Base-by-base conservation (phyloP, 345 rosid species). In the Turritis glabra region DNA sequence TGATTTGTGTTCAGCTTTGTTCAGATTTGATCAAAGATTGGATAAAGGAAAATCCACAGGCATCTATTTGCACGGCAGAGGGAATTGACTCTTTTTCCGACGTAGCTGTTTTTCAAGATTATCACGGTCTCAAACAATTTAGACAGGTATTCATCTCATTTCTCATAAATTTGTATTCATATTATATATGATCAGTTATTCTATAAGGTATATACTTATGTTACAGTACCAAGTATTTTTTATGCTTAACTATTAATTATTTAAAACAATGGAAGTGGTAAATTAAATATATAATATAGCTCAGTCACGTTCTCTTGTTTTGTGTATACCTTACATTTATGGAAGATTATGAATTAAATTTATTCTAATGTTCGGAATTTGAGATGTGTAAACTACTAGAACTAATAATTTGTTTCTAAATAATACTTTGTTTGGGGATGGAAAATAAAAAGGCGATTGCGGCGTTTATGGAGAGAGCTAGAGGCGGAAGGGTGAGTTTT, bases 51-150 rank as follows among this genome's bases (percentile, higher is more conserved):
- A 81, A 90, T 71, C 96, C 93, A 7, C 21, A 72, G 0, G 93
- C 95, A 55, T 90, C 98, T 75, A 89, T 93, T 40, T 93, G 98
- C 79, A 90, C 88, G 2, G 27, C 79, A 5, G 89, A 84, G 53
- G 96, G 97, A 14, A 66, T 80, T 59, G 72, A 80, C 8, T 22
- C 52, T 57, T 89, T 93, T 84, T 83, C 76, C 67, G 86, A 89
- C 60, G 72, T 86, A 0, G 93, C 98, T n/a, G 80, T 22, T 67
- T 93, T 82, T 62, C 98, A 93, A 75, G 96, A 93, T 56, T 93
- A 93, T 72, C 95, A 90, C 19, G 98, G 98, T 76, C 76, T 89
- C 54, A 78, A 73, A 21, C 72, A 83, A 75, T 93, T 90, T 55
- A 75, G 91, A 85, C 69, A 84, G 82, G 96, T 92, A 73, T 59